Percentiles rank a stretch among this genome's conserved stretches.
phyloP scores from a whole-genome alignment of 2,329 filamentous ascomycete species.

The Colletotrichum eremochloae region DNA sequence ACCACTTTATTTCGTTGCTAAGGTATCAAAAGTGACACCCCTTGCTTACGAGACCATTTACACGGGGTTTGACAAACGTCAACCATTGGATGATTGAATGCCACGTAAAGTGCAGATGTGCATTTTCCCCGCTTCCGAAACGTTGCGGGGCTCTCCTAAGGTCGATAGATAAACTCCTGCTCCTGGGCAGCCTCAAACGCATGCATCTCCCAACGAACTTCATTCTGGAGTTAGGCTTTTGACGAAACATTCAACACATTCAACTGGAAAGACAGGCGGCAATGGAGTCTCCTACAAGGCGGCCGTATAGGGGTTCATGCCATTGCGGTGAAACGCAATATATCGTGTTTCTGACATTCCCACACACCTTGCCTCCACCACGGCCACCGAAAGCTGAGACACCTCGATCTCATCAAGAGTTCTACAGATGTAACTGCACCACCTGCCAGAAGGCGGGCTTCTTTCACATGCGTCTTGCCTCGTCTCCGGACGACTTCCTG shows the following conservation, averaged over 20 bases:
- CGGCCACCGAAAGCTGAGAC: conserved; percentile 17
- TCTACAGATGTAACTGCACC: conserved; percentile 63
- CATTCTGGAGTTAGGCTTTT: no score
- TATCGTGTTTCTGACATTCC: conserved; percentile 58
- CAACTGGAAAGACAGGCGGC: no score
- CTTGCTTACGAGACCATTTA: not conserved
- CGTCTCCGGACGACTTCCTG: conserved; percentile 57
- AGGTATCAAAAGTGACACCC: fast-evolving
- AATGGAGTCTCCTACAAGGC: conserved; percentile 28
- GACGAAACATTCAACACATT: no score
- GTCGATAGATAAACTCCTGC: not conserved
- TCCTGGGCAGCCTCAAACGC: not conserved
- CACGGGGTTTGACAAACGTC: not conserved
- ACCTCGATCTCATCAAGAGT: conserved; percentile 45
- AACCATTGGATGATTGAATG: not conserved
- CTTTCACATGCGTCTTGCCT: conserved; percentile 58
- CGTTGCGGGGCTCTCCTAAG: not conserved
- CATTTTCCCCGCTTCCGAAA: not conserved
- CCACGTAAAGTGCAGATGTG: not conserved
- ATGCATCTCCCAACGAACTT: not conserved
- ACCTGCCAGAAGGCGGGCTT: conserved; percentile 63
- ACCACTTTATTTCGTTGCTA: not conserved
- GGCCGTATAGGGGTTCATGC: conserved; percentile 57
- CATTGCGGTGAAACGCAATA: conserved; percentile 61
- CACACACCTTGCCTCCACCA: conserved; percentile 45